phyloP scores from a whole-genome alignment of 345 rosid genomes.

The Excoecaria agallocha region DNA sequence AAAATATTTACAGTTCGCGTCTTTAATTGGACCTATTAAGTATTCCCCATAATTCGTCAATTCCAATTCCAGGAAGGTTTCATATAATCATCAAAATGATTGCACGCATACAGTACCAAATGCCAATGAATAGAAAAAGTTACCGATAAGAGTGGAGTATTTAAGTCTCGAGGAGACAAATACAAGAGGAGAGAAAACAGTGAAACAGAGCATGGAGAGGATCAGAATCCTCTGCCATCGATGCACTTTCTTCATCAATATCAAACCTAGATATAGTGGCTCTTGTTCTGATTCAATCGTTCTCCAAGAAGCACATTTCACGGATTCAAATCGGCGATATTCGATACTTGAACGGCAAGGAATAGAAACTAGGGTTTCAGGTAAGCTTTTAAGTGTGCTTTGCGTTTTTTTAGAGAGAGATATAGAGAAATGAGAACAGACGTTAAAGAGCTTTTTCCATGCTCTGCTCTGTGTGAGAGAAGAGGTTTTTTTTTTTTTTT shows the following conservation, averaged over 20 bases:
- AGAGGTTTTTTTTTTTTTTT: conserved; percentile 13
- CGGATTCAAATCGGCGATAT: conserved; percentile 24
- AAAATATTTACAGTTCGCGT: background rate
- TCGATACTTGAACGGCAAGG: conserved; percentile 33
- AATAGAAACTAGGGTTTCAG: conserved; percentile 37
- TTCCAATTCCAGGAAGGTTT: background rate
- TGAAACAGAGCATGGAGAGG: conserved; percentile 68
- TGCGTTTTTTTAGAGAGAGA: conserved; percentile 13
- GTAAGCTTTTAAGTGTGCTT: background rate
- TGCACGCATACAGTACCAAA: background rate
- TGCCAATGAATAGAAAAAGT: conserved; percentile 11
- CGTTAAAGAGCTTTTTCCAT: conserved; percentile 35
- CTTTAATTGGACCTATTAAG: background rate
- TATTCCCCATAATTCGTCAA: background rate
- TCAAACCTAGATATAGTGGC: background rate
- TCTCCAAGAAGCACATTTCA: conserved; percentile 38
- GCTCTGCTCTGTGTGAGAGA: conserved; percentile 24
- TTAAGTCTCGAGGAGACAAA: conserved; percentile 57
- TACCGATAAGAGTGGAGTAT: conserved; percentile 54
- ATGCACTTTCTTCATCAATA: conserved; percentile 66
- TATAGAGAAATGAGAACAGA: conserved; percentile 5
- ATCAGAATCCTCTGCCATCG: conserved; percentile 77
- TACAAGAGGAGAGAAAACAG: conserved; percentile 71
- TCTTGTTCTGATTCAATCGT: conserved; percentile 33
- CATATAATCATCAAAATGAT: background rate